Evolutionary conservation across 108 stramenopile genomes (phyloP), one percentile per base, ranked within the genome.

Genomic region (Cafeteria roenbergensis): DNA sequence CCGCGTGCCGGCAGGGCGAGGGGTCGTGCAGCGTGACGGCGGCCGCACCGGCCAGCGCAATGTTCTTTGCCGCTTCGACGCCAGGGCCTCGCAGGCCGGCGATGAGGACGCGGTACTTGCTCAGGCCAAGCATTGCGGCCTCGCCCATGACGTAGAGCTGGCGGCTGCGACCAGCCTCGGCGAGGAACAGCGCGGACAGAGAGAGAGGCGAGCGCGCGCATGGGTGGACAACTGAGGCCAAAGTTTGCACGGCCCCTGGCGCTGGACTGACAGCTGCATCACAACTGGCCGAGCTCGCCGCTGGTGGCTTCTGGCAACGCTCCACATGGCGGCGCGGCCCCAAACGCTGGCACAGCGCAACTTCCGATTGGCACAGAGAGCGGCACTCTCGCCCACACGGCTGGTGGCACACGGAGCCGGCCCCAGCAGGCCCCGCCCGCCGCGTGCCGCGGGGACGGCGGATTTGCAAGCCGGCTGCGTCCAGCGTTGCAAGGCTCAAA

Each of bases 141-240:
- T 92, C 91, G 51, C 97, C 97, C 90, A 94, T 92, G n/a, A 96
- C 94, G 71, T 95, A 95, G 30, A 98, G 90, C 79, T 98, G 97
- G 26, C 95, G 90, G 52, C 52, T 53, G 52, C 52, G 42, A 48
- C 12, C 42, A 48, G 42, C 17, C 6, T 48, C 17, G 17, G 17
- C 12, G 17, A 22, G 8, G 24, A 24, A 8, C 21, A 53, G 52
- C 17, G 52, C 52, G 52, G n/a, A 22, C 21, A 48, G 12, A 48
- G 12, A 48, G 6, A 12, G 52, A 2, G 20, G 8, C 52, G n/a
- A 22, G 20, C 24, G 20, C 24, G 24, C 20, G 2, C 2, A 25
- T n/a, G n/a, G n/a, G n/a, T n/a, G n/a, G n/a, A n/a, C n/a, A n/a
- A n/a, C n/a, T n/a, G n/a, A n/a, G n/a, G n/a, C n/a, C n/a, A n/a